Evolutionary conservation across 805 yeast genomes (phyloP).

Genomic region (Metschnikowia santaceciliae): DNA sequence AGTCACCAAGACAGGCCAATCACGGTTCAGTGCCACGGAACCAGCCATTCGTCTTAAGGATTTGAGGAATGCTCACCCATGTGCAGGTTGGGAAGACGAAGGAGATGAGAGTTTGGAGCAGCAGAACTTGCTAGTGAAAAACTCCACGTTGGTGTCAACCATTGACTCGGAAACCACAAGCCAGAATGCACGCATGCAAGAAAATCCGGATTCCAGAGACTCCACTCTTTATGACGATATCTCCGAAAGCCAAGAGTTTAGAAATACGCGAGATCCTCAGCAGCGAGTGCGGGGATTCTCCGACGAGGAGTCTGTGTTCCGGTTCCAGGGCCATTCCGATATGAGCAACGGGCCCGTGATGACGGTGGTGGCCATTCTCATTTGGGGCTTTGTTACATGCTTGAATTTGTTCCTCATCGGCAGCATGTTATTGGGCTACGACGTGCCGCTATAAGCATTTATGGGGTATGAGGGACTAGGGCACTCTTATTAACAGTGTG

Average conservation of each 20-base stretch:
- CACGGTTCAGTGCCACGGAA: constrained; percentile 29
- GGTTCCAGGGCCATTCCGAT: constrained; percentile 47
- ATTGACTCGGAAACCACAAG: background rate
- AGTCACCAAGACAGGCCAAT: constrained; percentile 6
- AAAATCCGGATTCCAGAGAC: background rate
- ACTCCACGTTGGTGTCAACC: constrained; percentile 3
- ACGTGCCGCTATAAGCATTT: constrained; percentile 40
- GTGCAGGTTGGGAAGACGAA: constrained; percentile 38
- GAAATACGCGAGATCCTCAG: too few relatives aligned
- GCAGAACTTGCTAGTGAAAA: constrained; percentile 13
- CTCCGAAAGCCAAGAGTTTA: background rate
- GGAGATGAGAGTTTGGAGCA: constrained; percentile 21
- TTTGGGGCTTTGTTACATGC: constrained; percentile 69
- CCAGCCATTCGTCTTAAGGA: constrained; percentile 41
- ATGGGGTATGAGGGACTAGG: too few relatives aligned
- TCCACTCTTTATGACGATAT: background rate
- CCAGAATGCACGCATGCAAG: background rate
- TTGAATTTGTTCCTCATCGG: constrained; percentile 68
- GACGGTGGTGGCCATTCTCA: constrained; percentile 49
- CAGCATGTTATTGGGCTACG: constrained; percentile 47
- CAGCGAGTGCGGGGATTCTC: background rate
- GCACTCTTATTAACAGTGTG: too few relatives aligned
- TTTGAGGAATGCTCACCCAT: constrained; percentile 38
- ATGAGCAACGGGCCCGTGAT: constrained; percentile 64
- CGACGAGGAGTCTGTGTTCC: constrained; percentile 22